A percentile compares a stretch with the other conserved stretches of the same genome.
These are phyloP conservation scores for Mytilinidion resinicola DNA, from an alignment of 495 filamentous ascomycete genomes.

Conservation along the genomic window DNA sequence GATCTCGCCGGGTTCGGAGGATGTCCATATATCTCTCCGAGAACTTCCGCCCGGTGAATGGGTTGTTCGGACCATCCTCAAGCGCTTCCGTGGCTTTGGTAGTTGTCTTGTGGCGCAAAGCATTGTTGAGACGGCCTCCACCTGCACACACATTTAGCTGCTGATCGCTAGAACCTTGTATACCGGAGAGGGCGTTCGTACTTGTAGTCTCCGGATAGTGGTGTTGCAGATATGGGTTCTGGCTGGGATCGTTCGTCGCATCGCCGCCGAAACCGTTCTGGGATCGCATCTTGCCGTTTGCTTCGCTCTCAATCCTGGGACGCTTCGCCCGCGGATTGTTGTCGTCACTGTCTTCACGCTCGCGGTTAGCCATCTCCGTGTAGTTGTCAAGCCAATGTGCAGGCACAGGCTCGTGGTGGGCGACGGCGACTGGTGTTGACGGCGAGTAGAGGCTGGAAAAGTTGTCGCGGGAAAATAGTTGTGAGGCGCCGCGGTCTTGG, in stretches of 20 bases:
- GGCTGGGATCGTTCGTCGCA: slow-evolving; percentile 55
- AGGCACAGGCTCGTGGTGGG: no score
- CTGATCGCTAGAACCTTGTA: neutral
- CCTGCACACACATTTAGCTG: slow-evolving; percentile 28
- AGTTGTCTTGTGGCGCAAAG: slow-evolving; percentile 77
- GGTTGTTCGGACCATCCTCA: slow-evolving; percentile 79
- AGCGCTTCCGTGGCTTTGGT: slow-evolving; percentile 62
- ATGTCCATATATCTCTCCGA: slow-evolving; percentile 85
- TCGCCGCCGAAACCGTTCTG: slow-evolving; percentile 34
- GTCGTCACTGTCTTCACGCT: slow-evolving; percentile 31
- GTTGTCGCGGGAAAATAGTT: no score
- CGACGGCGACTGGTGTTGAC: no score
- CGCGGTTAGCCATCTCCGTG: slow-evolving; percentile 37
- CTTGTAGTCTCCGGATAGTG: slow-evolving; percentile 42
- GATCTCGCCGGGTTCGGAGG: slow-evolving; percentile 69
- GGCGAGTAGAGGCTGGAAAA: no score
- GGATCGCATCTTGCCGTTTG: neutral
- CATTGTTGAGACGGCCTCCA: slow-evolving; percentile 48
- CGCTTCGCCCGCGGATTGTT: slow-evolving; percentile 41
- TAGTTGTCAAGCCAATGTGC: neutral
- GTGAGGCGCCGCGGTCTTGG: no score
- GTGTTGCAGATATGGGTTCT: slow-evolving; percentile 90
- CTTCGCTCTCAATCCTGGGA: slow-evolving; percentile 38
- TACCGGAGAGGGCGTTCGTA: neutral
- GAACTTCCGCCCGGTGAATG: slow-evolving; percentile 70